phyloP scores from a whole-genome alignment of 2,329 filamentous ascomycete species.

The Dactylellina leptospora region DNA sequence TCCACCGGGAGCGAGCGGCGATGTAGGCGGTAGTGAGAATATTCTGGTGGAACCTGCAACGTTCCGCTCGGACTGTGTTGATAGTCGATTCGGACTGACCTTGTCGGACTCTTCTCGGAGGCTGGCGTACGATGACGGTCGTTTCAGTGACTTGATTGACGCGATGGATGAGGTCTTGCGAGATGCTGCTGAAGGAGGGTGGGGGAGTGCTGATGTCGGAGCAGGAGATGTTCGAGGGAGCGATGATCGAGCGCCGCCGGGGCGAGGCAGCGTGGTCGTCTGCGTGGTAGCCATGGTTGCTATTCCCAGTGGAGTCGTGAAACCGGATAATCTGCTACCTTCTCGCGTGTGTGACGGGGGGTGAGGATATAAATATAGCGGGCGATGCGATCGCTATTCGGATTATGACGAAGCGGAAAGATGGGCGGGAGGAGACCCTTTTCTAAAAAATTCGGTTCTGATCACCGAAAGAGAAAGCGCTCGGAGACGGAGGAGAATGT shows the following conservation, averaged over 20 bases:
- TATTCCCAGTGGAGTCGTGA: no score
- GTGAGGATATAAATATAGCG: neutral
- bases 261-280: slow-evolving; percentile 49
- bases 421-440: neutral
- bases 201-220: slow-evolving; percentile 32
- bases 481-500: slow-evolving; percentile 26
- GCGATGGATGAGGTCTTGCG: slow-evolving; percentile 42
- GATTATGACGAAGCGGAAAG: neutral
- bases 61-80: slow-evolving; percentile 49
- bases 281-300: slow-evolving; percentile 50
- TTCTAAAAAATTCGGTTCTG: neutral
- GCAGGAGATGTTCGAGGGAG: slow-evolving; percentile 40
- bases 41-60: slow-evolving; percentile 30
- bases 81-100: slow-evolving; percentile 23
- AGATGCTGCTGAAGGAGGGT: slow-evolving; percentile 16
- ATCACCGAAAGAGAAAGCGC: slow-evolving; percentile 25
- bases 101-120: slow-evolving; percentile 45
- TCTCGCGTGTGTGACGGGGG: neutral
- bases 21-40: slow-evolving; percentile 40
- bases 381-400: slow-evolving; percentile 7
- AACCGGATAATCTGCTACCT: neutral
- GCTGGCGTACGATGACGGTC: slow-evolving; percentile 44
- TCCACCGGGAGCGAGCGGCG: slow-evolving; percentile 43
- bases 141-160: slow-evolving; percentile 46
- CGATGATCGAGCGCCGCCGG: slow-evolving; percentile 43